A percentile compares a stretch with the other conserved stretches of the same genome.
Evolutionary conservation across 2,329 filamentous ascomycete species (phyloP).

Genomic region (Trichoderma sp.): DNA sequence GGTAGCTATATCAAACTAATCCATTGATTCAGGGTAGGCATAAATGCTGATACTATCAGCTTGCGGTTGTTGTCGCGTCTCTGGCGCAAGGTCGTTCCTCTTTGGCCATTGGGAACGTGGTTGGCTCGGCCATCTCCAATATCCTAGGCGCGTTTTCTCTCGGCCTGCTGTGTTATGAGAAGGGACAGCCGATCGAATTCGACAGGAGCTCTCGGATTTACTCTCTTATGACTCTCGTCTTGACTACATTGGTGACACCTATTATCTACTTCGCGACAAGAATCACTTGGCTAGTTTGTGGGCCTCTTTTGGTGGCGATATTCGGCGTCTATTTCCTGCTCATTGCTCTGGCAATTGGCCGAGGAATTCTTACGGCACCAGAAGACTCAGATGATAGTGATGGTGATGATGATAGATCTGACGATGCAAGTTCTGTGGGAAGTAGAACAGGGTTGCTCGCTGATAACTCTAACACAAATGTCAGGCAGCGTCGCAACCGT

Average conservation of each 20-base stretch:
- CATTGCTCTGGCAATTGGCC: not conserved
- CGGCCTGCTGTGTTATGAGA: slow-evolving; percentile 43
- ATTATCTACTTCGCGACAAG: not conserved
- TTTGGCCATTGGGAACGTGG: slow-evolving; percentile 52
- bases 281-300: not conserved
- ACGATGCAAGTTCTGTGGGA: not conserved
- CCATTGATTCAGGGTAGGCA: not conserved
- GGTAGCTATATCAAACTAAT: slow-evolving; percentile 31
- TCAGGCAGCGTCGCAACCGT: not conserved
- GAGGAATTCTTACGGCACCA: not conserved
- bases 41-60: slow-evolving; percentile 23
- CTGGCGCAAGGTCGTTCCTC: slow-evolving; percentile 44
- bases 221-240: slow-evolving; percentile 25
- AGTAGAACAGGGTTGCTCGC: not conserved
- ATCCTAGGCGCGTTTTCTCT: slow-evolving; percentile 55
- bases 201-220: slow-evolving; percentile 50
- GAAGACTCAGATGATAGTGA: slow-evolving; percentile 1
- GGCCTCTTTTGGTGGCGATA: not conserved
- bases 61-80: slow-evolving; percentile 48
- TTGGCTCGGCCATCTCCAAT: slow-evolving; percentile 54
- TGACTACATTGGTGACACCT: not conserved
- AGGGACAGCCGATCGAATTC: slow-evolving; percentile 31
- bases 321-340: not conserved
- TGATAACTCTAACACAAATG: not conserved
- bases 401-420: not conserved